Evolutionary conservation across 495 filamentous ascomycete genomes (phyloP), one percentile per base, ranked within the genome.

Genomic region (Cercophora scortea): DNA sequence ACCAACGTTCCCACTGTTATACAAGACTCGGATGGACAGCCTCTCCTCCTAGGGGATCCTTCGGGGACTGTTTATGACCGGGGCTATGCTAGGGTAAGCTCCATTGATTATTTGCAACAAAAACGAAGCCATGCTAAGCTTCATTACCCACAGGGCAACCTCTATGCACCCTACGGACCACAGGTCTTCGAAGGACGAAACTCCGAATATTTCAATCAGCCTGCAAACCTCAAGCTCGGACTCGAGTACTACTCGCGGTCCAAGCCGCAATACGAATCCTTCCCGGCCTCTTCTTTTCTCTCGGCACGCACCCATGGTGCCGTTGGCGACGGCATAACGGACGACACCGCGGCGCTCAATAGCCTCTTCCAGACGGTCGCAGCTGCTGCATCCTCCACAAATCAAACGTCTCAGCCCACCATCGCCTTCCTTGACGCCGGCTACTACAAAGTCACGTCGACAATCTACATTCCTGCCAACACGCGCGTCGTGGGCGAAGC

Each of bases 381-480:
- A 15, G 41, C 45, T 3, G 41, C 50, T 17, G 4, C 35, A 51
- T 2, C 49, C 13, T 53, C 53, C 3, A 25, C 25, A 25, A 25
- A 25, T 5, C 25, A 25, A 25, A 25, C 25, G 5, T 2, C 25
- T 2, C 25, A 25, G 25, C 25, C 25, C 25, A 75, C 84, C 34
- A 73, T 91, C 33, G 76, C 87, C 42, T 93, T 82, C 67, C 82
- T 91, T 57, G 85, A 89, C 56, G 61, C 69, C 16, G 73, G 73
- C 18, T 59, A 57, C 38, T 76, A 76, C 60, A 59, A 51, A 36
- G 61, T 76, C 38, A 68, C 59, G 5, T 57, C 61, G n/a, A 73
- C 71, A 6, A 39, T 76, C 8, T 71, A 77, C 16, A 50, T 80
- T 78, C 60, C 78, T 74, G 58, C 79, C 64, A 60, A 84, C 72